Conservation (phyloP, 2,329 filamentous ascomycete species). For the Alternaria triticina region DNA sequence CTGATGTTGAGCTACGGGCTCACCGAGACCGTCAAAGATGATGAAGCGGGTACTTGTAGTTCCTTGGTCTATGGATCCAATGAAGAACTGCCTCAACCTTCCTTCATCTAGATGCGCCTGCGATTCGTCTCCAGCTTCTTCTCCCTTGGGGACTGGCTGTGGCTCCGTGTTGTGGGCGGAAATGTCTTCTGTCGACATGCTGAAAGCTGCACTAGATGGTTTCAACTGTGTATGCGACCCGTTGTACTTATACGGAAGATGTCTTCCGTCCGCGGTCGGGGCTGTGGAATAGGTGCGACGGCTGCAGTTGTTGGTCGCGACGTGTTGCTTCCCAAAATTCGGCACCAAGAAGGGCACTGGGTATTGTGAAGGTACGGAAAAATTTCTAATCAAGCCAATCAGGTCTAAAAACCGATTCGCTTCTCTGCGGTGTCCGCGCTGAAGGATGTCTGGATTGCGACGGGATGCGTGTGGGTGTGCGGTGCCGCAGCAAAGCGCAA, state of each 20-base stretch:
- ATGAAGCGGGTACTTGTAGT: slow-evolving; percentile 90
- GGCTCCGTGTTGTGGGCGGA: slow-evolving; percentile 34
- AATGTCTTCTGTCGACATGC: slow-evolving; percentile 38
- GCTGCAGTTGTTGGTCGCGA: slow-evolving; percentile 14
- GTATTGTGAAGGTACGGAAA: slow-evolving; percentile 4
- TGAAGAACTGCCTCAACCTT: slow-evolving; percentile 65
- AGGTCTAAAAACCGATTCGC: neutral
- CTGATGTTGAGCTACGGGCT: slow-evolving; percentile 82
- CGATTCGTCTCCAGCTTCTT: slow-evolving; percentile 28
- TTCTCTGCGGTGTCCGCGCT: slow-evolving; percentile 1
- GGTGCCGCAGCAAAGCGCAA: slow-evolving; percentile 4
- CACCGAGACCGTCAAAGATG: slow-evolving; percentile 82
- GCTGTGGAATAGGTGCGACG: slow-evolving; percentile 17
- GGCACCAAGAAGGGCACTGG: neutral
- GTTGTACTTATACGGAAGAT: slow-evolving; percentile 13
- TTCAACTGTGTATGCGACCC: neutral
- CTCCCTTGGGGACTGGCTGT: slow-evolving; percentile 42
- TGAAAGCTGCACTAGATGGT: neutral
- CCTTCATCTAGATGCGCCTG: slow-evolving; percentile 40
- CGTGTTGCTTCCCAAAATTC: neutral
- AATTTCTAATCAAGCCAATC: slow-evolving; percentile 9
- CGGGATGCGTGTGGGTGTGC: slow-evolving; percentile 5
- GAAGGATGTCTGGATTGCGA: neutral
- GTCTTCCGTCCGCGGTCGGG: slow-evolving; percentile 22
- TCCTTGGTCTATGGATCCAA: slow-evolving; percentile 89